A percentile compares a stretch with the other conserved stretches of the same genome.
phyloP scores from a whole-genome alignment of 345 rosid genomes.

The Brassica juncea region DNA sequence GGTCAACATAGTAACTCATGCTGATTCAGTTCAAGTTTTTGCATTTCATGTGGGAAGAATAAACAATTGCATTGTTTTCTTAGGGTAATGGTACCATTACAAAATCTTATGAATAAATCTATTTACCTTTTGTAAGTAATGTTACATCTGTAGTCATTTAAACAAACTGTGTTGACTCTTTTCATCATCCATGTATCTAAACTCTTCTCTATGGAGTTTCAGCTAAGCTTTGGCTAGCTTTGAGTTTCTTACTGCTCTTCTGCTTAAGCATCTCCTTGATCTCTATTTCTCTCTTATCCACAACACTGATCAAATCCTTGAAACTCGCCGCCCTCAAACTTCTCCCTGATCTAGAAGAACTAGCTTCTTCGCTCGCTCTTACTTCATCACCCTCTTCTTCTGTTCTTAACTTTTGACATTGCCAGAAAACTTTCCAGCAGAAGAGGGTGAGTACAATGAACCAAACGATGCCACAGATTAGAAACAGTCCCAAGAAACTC shows the following conservation, averaged over 20 bases:
- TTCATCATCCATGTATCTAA: not conserved
- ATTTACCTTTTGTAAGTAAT: conserved; percentile 22
- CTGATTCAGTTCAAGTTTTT: not conserved
- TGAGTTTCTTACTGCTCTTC: conserved; percentile 47
- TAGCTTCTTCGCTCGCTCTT: conserved; percentile 46
- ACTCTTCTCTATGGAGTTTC: conserved; percentile 34
- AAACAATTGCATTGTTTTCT: not conserved
- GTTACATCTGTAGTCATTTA: conserved; percentile 10
- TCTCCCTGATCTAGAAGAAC: conserved; percentile 47
- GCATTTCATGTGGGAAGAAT: not conserved
- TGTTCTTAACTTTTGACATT: conserved; percentile 58
- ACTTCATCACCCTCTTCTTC: conserved; percentile 40
- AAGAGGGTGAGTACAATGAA: conserved; percentile 54
- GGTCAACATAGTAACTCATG: not conserved
- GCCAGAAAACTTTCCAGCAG: conserved; percentile 55
- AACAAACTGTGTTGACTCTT: conserved; percentile 4
- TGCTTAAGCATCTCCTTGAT: conserved; percentile 57
- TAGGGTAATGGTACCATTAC: not conserved
- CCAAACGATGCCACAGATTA: conserved; percentile 72
- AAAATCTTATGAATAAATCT: conserved; percentile 15
- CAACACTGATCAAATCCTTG: conserved; percentile 51
- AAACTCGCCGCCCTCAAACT: conserved; percentile 50
- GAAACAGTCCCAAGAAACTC: conserved; percentile 93
- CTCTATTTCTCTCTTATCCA: conserved; percentile 62
- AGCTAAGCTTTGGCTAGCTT: conserved; percentile 44